A percentile compares a stretch with the other conserved stretches of the same genome.
Evolutionary conservation across 495 filamentous ascomycete species (phyloP).

Genomic region (Aspergillus campestris): DNA sequence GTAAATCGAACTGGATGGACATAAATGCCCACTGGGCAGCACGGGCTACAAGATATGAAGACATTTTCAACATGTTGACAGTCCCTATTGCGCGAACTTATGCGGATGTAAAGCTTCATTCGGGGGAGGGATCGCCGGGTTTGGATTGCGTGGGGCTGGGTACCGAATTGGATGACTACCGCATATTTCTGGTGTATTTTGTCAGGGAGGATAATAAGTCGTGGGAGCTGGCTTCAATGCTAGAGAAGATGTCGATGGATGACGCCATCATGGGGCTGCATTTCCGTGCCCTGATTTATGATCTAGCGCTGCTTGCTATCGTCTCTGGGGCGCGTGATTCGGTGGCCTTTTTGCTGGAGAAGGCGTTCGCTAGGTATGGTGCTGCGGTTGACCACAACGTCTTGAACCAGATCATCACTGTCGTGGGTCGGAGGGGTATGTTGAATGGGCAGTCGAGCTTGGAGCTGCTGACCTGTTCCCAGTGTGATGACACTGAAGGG

Average conservation of each 20-base stretch:
- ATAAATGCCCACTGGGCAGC: background rate
- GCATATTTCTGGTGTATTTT: too few relatives aligned
- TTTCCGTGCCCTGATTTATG: background rate
- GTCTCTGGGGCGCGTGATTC: background rate
- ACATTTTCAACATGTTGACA: too few relatives aligned
- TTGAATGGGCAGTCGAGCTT: background rate
- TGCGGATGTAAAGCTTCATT: too few relatives aligned
- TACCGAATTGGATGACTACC: too few relatives aligned
- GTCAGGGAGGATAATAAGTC: too few relatives aligned
- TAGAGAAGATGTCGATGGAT: too few relatives aligned
- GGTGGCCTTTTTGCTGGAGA: background rate
- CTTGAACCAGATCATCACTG: background rate
- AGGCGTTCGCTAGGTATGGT: background rate
- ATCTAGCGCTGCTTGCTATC: slow-evolving; percentile 1
- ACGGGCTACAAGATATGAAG: background rate
- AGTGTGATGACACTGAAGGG: background rate
- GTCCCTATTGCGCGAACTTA: too few relatives aligned
- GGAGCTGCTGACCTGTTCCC: background rate
- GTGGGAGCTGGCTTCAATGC: too few relatives aligned
- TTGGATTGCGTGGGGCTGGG: too few relatives aligned
- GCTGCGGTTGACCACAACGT: background rate
- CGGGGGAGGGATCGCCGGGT: too few relatives aligned
- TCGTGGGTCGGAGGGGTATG: background rate
- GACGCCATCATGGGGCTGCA: background rate
- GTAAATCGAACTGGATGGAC: slow-evolving; percentile 1